A percentile compares a stretch with the other conserved stretches of the same genome.
Evolutionary conservation across 805 yeast species (phyloP).

Genomic region (Cyberlindnera amylophila): DNA sequence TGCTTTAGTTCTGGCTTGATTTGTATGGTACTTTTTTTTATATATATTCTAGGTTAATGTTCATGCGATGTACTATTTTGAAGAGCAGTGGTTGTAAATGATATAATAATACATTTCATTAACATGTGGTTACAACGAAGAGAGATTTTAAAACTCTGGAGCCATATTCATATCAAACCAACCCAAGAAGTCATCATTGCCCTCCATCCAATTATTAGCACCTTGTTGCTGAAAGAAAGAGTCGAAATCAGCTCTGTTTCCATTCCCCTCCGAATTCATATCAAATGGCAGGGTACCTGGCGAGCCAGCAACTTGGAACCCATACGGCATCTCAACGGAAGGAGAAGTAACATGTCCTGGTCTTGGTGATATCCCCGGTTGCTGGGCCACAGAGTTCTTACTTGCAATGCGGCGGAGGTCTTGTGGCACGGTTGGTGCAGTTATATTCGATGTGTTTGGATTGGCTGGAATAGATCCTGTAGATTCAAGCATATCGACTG

Average conservation of each 20-base stretch:
- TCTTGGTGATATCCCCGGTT: conserved; percentile 1
- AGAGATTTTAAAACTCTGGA: conserved; percentile 49
- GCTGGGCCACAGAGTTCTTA: conserved; percentile 14
- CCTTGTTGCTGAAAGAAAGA: conserved; percentile 77
- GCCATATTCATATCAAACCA: conserved; percentile 87
- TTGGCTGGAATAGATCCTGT: conserved; percentile 57
- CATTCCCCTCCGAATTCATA: conserved; percentile 2
- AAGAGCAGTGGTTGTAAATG: too few relatives aligned
- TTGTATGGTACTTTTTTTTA: not conserved
- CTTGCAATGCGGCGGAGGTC: conserved; percentile 21
- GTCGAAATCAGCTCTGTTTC: conserved; percentile 37
- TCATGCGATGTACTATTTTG: too few relatives aligned
- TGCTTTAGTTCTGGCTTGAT: too few relatives aligned
- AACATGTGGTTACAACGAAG: too few relatives aligned
- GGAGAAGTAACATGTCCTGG: not conserved
- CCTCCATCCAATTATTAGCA: conserved; percentile 76
- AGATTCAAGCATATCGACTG: conserved; percentile 69
- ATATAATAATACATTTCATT: too few relatives aligned
- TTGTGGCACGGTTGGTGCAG: conserved; percentile 1
- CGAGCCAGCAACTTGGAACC: conserved; percentile 14
- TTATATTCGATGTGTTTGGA: not conserved
- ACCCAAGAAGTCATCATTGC: conserved; percentile 85
- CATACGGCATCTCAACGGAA: conserved; percentile 13
- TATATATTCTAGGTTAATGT: too few relatives aligned
- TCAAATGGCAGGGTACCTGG: conserved; percentile 12